These are phyloP conservation scores for Chaetomium sp. DNA, from an alignment of 2,329 filamentous ascomycete genomes.

Conservation along the genomic window DNA sequence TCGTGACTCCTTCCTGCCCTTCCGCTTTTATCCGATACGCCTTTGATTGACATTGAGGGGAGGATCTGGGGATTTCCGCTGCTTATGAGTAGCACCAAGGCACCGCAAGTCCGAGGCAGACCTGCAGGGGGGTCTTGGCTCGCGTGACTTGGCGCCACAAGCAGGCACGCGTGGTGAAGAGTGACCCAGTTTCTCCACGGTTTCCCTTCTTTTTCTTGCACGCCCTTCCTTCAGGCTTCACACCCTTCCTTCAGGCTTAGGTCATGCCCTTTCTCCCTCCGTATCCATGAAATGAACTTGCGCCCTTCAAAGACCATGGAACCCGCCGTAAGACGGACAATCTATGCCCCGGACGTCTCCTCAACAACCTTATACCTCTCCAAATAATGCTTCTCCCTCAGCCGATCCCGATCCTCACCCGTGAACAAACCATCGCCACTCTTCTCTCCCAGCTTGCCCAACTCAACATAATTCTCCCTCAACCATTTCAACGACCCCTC, in stretches of 20 bases:
- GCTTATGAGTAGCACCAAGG: too few relatives aligned
- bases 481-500: conserved; percentile 34
- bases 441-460: conserved; percentile 39
- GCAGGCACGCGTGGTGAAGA: not conserved
- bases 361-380: conserved; percentile 30
- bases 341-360: conserved; percentile 34
- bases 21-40: not conserved
- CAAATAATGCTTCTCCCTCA: conserved; percentile 32
- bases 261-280: too few relatives aligned
- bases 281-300: too few relatives aligned
- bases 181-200: too few relatives aligned
- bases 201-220: too few relatives aligned
- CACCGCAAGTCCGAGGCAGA: too few relatives aligned
- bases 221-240: too few relatives aligned
- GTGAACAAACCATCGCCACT: conserved; percentile 38
- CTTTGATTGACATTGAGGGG: conserved; percentile 3
- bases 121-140: conserved; percentile 1
- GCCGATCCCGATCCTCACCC: conserved; percentile 32
- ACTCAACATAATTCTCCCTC: conserved; percentile 35
- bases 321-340: not conserved
- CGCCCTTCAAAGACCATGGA: not conserved
- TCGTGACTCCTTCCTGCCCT: not conserved
- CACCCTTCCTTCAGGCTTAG: too few relatives aligned
- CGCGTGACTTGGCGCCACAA: not conserved
- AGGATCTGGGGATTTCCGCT: not conserved